A percentile compares a stretch with the other conserved stretches of the same genome.
Conservation (phyloP, 2,329 filamentous ascomycete species). For the Sarocladium kiliense region DNA sequence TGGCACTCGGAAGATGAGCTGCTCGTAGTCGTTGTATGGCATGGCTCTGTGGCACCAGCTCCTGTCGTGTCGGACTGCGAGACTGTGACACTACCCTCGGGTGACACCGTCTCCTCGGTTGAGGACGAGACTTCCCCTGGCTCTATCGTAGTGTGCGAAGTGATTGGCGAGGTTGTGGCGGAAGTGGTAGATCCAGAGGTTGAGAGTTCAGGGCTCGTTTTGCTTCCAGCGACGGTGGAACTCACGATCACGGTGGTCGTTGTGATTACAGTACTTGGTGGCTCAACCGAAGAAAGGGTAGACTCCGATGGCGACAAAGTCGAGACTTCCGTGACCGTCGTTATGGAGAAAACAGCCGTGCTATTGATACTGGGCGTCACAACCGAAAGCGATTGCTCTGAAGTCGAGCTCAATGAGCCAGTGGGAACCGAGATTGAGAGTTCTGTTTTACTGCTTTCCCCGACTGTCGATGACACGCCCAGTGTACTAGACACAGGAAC, state of each 20-base stretch:
- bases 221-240: neutral
- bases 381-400: neutral
- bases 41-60: neutral
- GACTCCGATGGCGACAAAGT: neutral
- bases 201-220: neutral
- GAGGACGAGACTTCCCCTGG: neutral
- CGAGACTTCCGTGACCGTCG: neutral
- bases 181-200: neutral
- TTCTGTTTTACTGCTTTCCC: neutral
- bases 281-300: neutral
- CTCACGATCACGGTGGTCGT: neutral
- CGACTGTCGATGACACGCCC: neutral
- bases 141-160: neutral
- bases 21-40: neutral
- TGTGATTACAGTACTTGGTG: neutral
- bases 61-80: neutral
- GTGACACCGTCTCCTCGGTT: neutral
- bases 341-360: neutral
- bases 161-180: neutral
- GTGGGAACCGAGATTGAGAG: no score
- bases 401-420: no score
- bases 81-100: neutral
- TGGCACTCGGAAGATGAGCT: slow-evolving; percentile 4
- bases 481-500: neutral
- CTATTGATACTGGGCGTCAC: neutral